These are phyloP conservation scores for Suillus ampliporus DNA, from an alignment of 768 basidiomycete genomes.

Conservation along the genomic window DNA sequence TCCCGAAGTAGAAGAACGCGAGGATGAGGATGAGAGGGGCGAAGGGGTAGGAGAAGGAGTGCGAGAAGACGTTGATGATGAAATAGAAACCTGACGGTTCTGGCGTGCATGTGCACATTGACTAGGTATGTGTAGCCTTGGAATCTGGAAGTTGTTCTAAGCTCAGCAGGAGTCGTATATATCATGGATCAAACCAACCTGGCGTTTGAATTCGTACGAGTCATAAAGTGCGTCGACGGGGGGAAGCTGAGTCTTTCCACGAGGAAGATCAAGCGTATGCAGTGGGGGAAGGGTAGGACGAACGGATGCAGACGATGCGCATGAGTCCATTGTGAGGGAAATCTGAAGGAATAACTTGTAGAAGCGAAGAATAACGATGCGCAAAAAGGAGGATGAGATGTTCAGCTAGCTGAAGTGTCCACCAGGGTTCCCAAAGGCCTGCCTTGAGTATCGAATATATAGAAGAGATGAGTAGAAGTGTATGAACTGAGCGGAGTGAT, in stretches of 20 bases:
- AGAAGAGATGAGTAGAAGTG: slow-evolving; percentile 4
- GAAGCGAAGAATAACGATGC: slow-evolving; percentile 2
- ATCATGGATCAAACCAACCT: slow-evolving; percentile 20
- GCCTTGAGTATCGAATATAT: slow-evolving; percentile 25
- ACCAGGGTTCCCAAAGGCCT: slow-evolving; percentile 26
- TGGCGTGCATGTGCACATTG: slow-evolving; percentile 17
- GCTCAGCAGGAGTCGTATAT: neutral
- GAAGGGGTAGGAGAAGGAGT: slow-evolving; percentile 42
- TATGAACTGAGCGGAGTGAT: slow-evolving; percentile 14
- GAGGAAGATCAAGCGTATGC: slow-evolving; percentile 49
- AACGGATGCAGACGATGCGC: slow-evolving; percentile 27
- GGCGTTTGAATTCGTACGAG: slow-evolving; percentile 8
- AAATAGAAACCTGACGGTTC: slow-evolving; percentile 42
- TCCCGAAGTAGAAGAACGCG: slow-evolving; percentile 16
- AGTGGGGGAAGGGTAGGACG: slow-evolving; percentile 62
- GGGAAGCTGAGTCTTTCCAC: slow-evolving; percentile 16
- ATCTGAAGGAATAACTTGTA: neutral
- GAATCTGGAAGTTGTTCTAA: neutral
- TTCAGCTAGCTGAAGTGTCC: slow-evolving; percentile 23
- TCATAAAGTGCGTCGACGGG: slow-evolving; percentile 20
- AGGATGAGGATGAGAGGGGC: slow-evolving; percentile 21
- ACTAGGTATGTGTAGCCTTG: slow-evolving; percentile 7
- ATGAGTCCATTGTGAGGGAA: slow-evolving; percentile 17
- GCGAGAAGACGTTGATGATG: slow-evolving; percentile 47
- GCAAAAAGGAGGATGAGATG: slow-evolving; percentile 7